Conservation (phyloP, 306 rosid species). For the Castanopsis chinensis region DNA sequence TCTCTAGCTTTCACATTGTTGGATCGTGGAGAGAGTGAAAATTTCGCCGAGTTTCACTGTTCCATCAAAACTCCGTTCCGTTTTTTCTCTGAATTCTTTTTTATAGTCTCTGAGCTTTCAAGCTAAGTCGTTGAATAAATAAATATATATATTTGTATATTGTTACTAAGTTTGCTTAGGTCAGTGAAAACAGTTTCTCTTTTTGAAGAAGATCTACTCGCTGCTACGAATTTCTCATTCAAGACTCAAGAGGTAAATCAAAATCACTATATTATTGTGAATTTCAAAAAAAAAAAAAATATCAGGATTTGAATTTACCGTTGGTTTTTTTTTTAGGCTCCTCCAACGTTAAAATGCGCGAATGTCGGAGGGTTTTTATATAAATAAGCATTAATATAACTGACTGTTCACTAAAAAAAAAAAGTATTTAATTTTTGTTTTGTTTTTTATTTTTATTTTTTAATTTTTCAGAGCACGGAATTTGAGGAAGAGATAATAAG, state of each 20-base stretch:
- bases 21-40: constrained; percentile 36
- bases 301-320: constrained; percentile 1
- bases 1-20: constrained; percentile 14
- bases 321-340: background rate
- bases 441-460: no score
- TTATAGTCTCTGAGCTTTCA: constrained; percentile 16
- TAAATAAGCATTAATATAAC: background rate
- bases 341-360: constrained; percentile 16
- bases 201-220: constrained; percentile 1
- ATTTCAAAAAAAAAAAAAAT: background rate
- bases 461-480: background rate
- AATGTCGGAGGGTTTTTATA: background rate
- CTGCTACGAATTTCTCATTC: background rate
- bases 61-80: constrained; percentile 24
- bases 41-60: constrained; percentile 38
- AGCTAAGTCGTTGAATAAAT: constrained; percentile 15
- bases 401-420: constrained; percentile 1
- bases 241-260: background rate
- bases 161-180: background rate
- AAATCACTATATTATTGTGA: background rate
- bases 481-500: constrained; percentile 10
- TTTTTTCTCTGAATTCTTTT: constrained; percentile 9
- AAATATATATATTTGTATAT: background rate
- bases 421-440: background rate
- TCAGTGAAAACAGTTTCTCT: constrained; percentile 2